Conservation (phyloP, 169 alveolate genomes). For the Cystoisospora suis region DNA sequence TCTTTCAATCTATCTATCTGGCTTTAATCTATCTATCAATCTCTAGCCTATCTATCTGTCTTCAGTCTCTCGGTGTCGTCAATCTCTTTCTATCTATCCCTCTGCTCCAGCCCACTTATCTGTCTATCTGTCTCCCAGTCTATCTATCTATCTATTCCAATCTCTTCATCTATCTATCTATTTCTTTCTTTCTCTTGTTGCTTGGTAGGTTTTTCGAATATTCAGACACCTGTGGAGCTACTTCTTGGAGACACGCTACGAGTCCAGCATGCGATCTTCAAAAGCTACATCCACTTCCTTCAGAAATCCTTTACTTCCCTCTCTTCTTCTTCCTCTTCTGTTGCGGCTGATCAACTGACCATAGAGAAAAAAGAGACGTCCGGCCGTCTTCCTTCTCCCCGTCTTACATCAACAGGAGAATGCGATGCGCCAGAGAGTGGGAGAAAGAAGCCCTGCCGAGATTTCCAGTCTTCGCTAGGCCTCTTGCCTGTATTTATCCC, state of each 20-base stretch:
- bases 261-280: background rate
- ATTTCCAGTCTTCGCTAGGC: background rate
- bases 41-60: no score
- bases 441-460: no score
- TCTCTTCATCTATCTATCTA: background rate
- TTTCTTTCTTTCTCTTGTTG: background rate
- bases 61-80: no score
- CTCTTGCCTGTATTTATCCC: background rate
- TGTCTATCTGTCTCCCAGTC: background rate
- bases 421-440: no score
- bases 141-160: background rate
- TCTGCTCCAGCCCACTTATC: background rate
- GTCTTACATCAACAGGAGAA: no score
- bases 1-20: no score
- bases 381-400: no score
- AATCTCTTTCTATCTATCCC: no score
- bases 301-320: background rate
- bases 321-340: background rate
- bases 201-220: background rate
- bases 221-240: conserved; percentile 5
- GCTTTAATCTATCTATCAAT: no score
- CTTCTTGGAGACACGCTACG: background rate
- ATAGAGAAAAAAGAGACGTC: no score
- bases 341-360: no score
- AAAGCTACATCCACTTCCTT: background rate